Evolutionary conservation across 805 yeast genomes (phyloP).

Genomic region (Lipomyces sp.): DNA sequence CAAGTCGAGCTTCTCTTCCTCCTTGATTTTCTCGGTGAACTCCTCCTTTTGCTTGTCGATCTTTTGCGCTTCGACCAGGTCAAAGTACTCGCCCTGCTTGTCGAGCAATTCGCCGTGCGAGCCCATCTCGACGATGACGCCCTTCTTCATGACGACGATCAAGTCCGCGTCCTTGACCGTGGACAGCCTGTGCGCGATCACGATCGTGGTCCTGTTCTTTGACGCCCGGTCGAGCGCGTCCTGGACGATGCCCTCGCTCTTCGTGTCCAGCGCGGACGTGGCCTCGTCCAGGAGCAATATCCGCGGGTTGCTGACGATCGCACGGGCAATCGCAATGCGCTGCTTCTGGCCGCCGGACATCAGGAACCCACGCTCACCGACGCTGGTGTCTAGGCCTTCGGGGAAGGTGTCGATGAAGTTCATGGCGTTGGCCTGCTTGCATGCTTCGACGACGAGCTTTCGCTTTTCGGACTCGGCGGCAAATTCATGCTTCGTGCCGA

Average conservation of each 20-base stretch:
- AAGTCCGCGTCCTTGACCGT: constrained; percentile 50
- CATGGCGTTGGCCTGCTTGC: constrained; percentile 51
- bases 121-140: constrained; percentile 46
- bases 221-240: constrained; percentile 43
- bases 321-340: constrained; percentile 59
- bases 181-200: constrained; percentile 51
- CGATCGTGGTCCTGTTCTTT: constrained; percentile 44
- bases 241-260: constrained; percentile 58
- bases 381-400: constrained; percentile 45
- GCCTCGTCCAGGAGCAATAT: constrained; percentile 64
- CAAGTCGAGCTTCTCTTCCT: not conserved
- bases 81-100: constrained; percentile 29
- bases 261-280: constrained; percentile 61
- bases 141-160: constrained; percentile 44
- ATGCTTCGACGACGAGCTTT: constrained; percentile 42
- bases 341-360: constrained; percentile 67
- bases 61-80: constrained; percentile 35
- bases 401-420: constrained; percentile 52
- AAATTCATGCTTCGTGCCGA: constrained; percentile 33
- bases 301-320: constrained; percentile 52
- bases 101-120: constrained; percentile 35
- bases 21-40: not conserved
- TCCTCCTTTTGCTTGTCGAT: constrained; percentile 20
- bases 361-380: constrained; percentile 58
- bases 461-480: constrained; percentile 41